A percentile compares a stretch with the other conserved stretches of the same genome.
Evolutionary conservation across 2,329 filamentous ascomycete species (phyloP).

Genomic region (Teratosphaeriaceae sp.): DNA sequence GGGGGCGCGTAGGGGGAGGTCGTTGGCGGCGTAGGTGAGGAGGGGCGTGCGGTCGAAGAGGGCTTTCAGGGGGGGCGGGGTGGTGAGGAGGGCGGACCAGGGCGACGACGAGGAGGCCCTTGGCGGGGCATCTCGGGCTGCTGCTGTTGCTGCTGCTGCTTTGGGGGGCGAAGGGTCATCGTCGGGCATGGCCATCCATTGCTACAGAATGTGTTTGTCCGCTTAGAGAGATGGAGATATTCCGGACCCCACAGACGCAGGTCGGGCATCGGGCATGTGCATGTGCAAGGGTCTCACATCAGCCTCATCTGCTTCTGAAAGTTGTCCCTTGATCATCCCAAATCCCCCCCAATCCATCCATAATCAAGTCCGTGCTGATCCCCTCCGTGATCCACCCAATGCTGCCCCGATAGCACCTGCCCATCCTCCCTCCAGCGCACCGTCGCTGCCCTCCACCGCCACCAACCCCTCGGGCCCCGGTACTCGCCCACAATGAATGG

Average conservation of each 20-base stretch:
- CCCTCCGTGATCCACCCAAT: background rate
- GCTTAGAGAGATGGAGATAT: no score
- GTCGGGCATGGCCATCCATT: slow-evolving; percentile 20
- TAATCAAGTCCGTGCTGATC: background rate
- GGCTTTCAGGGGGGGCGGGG: slow-evolving; percentile 69
- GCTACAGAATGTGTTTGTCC: no score
- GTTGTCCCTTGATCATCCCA: slow-evolving; percentile 1
- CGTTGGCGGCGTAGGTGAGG: slow-evolving; percentile 64
- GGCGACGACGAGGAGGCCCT: background rate
- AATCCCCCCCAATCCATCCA: background rate
- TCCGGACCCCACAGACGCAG: no score
- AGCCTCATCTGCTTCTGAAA: background rate
- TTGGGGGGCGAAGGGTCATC: slow-evolving; percentile 11
- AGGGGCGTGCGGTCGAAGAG: slow-evolving; percentile 85
- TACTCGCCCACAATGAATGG: slow-evolving; percentile 59
- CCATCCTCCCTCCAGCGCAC: background rate
- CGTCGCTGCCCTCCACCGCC: slow-evolving; percentile 1
- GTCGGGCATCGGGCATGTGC: no score
- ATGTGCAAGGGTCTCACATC: no score
- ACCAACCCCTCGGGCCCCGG: background rate
- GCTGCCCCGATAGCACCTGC: slow-evolving; percentile 3
- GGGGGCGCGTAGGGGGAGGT: slow-evolving; percentile 59
- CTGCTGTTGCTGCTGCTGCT: slow-evolving; percentile 5
- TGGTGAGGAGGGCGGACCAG: slow-evolving; percentile 37
- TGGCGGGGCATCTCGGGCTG: no score